Percentiles rank a stretch among this genome's conserved stretches.
Conservation (phyloP, 2,329 filamentous ascomycete genomes). For the Pseudogymnoascus sp. region DNA sequence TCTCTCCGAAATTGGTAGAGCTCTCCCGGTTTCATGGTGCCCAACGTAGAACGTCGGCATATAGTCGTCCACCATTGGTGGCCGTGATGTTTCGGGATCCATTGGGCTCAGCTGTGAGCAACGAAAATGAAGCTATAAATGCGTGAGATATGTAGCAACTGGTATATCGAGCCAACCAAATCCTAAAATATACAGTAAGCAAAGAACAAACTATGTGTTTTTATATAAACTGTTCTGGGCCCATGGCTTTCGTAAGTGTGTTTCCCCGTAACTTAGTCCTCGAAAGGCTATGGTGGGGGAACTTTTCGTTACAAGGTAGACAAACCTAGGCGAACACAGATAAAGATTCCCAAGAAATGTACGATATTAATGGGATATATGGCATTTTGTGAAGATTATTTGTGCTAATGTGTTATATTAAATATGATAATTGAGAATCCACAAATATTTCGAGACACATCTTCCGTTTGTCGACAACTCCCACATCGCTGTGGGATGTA, state of each 20-base stretch:
- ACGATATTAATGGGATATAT: neutral
- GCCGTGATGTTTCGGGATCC: slow-evolving; percentile 4
- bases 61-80: slow-evolving; percentile 22
- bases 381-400: neutral
- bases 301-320: slow-evolving; percentile 7
- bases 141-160: neutral
- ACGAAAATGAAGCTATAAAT: neutral
- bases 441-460: neutral
- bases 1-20: slow-evolving; percentile 50
- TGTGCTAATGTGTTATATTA: neutral
- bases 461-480: neutral
- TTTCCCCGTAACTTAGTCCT: neutral
- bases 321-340: slow-evolving; percentile 6
- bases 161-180: neutral
- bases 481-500: neutral
- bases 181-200: slow-evolving; percentile 5
- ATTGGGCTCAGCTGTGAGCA: neutral
- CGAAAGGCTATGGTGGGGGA: slow-evolving; percentile 6
- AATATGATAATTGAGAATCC: neutral
- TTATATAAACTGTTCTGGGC: neutral
- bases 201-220: neutral
- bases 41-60: slow-evolving; percentile 57
- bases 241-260: neutral
- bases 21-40: slow-evolving; percentile 59
- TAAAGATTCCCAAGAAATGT: neutral